A percentile compares a stretch with the other conserved stretches of the same genome.
phyloP scores from a whole-genome alignment of 139 green algal genomes.

The Chlamydomonas eustigma region DNA sequence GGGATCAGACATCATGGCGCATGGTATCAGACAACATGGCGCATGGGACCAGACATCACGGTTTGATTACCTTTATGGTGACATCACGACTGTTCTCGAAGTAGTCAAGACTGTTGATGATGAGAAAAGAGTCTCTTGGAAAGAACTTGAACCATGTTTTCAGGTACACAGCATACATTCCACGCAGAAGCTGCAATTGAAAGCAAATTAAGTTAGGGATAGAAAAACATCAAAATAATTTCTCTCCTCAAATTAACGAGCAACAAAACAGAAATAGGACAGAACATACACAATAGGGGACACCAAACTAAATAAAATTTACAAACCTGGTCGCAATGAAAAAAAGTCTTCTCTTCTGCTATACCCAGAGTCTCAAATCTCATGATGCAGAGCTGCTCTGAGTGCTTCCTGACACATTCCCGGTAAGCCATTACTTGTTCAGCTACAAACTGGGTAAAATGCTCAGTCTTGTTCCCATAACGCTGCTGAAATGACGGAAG shows the following conservation, averaged over 20 bases:
- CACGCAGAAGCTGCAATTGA: no score
- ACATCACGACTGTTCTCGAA: no score
- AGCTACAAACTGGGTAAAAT: not conserved
- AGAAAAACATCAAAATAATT: no score
- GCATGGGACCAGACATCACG: no score
- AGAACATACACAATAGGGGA: no score
- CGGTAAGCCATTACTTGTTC: not conserved
- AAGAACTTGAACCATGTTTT: not conserved
- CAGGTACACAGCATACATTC: not conserved
- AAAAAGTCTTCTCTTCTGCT: slow-evolving; percentile 38
- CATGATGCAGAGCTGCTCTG: slow-evolving; percentile 19
- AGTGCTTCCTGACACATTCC: not conserved
- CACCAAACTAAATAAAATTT: not conserved
- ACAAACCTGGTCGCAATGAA: slow-evolving; percentile 39
- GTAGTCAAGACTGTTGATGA: slow-evolving; percentile 6
- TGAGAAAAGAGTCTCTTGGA: not conserved
- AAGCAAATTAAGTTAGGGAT: no score
- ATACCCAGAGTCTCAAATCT: slow-evolving; percentile 31
- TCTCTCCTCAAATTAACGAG: no score
- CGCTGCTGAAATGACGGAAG: no score
- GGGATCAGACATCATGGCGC: no score
- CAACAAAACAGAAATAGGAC: no score
- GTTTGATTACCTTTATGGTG: no score
- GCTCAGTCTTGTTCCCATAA: not conserved
- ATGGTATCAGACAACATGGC: no score